phyloP scores from a whole-genome alignment of 192 early-diverging fungal genomes.

The Entomortierella beljakovae region DNA sequence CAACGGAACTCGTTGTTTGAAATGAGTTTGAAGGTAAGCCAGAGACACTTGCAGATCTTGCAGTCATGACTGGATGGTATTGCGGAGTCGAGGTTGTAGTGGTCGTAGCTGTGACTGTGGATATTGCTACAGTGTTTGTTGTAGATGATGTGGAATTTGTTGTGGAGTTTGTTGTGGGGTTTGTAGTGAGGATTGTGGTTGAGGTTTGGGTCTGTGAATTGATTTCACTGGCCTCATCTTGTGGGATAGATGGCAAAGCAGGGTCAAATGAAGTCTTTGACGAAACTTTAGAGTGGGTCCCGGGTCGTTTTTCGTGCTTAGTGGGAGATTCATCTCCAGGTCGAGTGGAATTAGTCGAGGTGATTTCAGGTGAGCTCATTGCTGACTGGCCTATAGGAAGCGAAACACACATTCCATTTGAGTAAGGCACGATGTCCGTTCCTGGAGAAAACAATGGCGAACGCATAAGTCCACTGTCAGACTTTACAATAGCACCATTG shows the following conservation, averaged over 20 bases:
- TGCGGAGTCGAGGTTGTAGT: background rate
- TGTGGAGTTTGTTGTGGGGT: background rate
- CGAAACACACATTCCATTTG: constrained; percentile 38
- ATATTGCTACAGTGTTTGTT: background rate
- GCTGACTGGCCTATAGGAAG: constrained; percentile 24
- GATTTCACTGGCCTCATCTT: constrained; percentile 18
- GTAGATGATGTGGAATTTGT: background rate
- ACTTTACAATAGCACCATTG: constrained; percentile 6
- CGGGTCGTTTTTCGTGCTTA: constrained; percentile 19
- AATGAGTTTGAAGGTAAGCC: constrained; percentile 14
- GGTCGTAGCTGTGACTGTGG: background rate
- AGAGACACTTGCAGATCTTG: constrained; percentile 30
- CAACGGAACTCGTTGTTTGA: background rate
- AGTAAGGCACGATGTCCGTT: constrained; percentile 37
- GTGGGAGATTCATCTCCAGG: constrained; percentile 1
- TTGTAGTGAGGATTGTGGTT: background rate
- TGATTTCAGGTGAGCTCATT: background rate
- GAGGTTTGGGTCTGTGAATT: background rate
- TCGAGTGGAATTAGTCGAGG: background rate
- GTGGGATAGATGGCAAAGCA: constrained; percentile 39
- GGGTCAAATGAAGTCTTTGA: constrained; percentile 38
- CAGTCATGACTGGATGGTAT: constrained; percentile 33
- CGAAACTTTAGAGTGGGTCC: constrained; percentile 33
- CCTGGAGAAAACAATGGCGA: constrained; percentile 30
- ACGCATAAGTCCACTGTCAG: constrained; percentile 13